Conservation (phyloP, 176 grass and related monocot genomes). For the Hordeum marinum region DNA sequence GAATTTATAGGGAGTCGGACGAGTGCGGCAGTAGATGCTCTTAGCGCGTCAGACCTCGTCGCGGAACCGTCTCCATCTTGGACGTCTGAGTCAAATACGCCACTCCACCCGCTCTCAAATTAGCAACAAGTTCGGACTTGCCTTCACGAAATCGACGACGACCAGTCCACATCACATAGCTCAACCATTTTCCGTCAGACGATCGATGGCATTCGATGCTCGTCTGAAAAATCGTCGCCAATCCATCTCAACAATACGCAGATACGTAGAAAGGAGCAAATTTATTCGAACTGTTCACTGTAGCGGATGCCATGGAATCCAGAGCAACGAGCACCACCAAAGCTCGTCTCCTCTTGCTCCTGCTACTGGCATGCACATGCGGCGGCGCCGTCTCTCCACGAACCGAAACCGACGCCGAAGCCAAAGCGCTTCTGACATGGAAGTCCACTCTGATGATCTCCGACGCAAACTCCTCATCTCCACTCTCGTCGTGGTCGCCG, state of each 20-base stretch:
- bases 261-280: not conserved
- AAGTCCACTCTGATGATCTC: not conserved
- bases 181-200: not conserved
- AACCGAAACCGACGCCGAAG: not conserved
- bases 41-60: no score
- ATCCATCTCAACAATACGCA: not conserved
- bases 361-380: not conserved
- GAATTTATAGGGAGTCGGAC: no score
- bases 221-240: not conserved
- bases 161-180: not conserved
- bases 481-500: conserved; percentile 9
- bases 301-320: not conserved
- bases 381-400: not conserved
- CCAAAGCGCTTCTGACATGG: conserved; percentile 16
- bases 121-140: conserved; percentile 17
- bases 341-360: not conserved
- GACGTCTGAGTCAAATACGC: not conserved
- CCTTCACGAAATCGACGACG: not conserved
- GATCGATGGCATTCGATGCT: not conserved
- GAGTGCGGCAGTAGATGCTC: no score
- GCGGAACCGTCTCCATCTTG: conserved; percentile 13
- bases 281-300: not conserved
- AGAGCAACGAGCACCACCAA: not conserved
- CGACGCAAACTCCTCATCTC: not conserved
- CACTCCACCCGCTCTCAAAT: not conserved